Evolutionary conservation across 352 stramenopile species (phyloP), one percentile per base, ranked within the genome.

Genomic region (Blastocystis sp.): DNA sequence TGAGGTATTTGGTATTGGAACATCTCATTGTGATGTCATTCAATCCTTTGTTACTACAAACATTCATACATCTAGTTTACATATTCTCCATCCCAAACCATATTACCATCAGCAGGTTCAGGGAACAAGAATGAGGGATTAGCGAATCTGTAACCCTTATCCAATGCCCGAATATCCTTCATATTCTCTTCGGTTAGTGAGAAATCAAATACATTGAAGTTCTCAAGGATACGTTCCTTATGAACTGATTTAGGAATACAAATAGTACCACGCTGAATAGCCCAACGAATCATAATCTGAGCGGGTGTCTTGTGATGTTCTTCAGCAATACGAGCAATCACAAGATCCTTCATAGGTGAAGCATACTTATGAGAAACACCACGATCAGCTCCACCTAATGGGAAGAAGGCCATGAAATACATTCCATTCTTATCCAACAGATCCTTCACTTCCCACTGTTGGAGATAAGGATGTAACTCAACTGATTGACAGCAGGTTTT

Each of bases 211-310:
- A 93, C 57, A 66, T 61, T 58, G n/a, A 90, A 46, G 87, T 94
- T 94, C 61, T 93, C 91, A 43, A 77, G 29, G 88, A 94, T 92
- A 42, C 91, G 90, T 37, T 88, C 56, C 12, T 35, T 19, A 19
- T 69, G 88, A 1, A 66, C 86, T 16, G 91, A 90, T 89, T 94
- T 94, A 19, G 91, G 91, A 71, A 94, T 89, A 49, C 92, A 37
- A 11, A 86, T 89, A 66, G 88, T 91, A 58, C 90, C 90, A 43
- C 90, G 67, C 80, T 93, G 89, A 19, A 93, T 37, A 5, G 88
- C 91, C 92, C 92, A 95, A 61, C 90, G 86, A 58, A 94, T 88
- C 56, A 94, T 85, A 32, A 94, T 88, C 88, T 93, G 90, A n/a
- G 90, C 91, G 14, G 90, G 88, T n/a, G 90, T 92, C 16, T 81